Evolutionary conservation across 495 filamentous ascomycete species (phyloP).

Genomic region (Neurospora sublineolata): DNA sequence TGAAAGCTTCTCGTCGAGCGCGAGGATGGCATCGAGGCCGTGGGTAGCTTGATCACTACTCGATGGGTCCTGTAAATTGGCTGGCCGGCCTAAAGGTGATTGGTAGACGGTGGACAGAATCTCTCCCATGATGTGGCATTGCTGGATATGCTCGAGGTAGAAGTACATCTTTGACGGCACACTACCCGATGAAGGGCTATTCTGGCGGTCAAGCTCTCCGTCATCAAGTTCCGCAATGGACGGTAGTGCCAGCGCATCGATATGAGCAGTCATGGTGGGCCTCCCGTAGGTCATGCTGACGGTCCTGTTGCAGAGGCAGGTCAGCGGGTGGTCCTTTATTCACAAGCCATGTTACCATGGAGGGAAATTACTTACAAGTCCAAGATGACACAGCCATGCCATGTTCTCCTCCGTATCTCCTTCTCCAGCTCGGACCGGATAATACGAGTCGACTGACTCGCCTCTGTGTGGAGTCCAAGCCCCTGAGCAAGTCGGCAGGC

Average conservation of each 20-base stretch:
- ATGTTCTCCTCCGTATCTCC: constrained; percentile 35
- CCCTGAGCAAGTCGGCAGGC: constrained; percentile 38
- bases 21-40: constrained; percentile 30
- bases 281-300: constrained; percentile 40
- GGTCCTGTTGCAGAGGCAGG: constrained; percentile 17
- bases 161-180: constrained; percentile 21
- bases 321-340: background rate
- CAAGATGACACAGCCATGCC: constrained; percentile 39
- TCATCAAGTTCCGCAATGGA: constrained; percentile 7
- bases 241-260: constrained; percentile 24
- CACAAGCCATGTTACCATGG: background rate
- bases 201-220: constrained; percentile 1
- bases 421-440: constrained; percentile 23
- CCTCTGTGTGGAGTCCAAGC: constrained; percentile 34
- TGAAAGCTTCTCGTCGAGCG: constrained; percentile 29
- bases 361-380: constrained; percentile 27
- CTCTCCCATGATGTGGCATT: constrained; percentile 32
- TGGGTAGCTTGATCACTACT: constrained; percentile 8
- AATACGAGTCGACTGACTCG: constrained; percentile 11
- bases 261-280: constrained; percentile 34
- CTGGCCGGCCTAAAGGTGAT: constrained; percentile 21
- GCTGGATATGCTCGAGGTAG: constrained; percentile 30
- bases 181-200: background rate
- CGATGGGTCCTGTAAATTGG: background rate
- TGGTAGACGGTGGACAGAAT: constrained; percentile 36